These are phyloP conservation scores for Schizothecium vesticola DNA, from an alignment of 495 filamentous ascomycete species.

Conservation along the genomic window DNA sequence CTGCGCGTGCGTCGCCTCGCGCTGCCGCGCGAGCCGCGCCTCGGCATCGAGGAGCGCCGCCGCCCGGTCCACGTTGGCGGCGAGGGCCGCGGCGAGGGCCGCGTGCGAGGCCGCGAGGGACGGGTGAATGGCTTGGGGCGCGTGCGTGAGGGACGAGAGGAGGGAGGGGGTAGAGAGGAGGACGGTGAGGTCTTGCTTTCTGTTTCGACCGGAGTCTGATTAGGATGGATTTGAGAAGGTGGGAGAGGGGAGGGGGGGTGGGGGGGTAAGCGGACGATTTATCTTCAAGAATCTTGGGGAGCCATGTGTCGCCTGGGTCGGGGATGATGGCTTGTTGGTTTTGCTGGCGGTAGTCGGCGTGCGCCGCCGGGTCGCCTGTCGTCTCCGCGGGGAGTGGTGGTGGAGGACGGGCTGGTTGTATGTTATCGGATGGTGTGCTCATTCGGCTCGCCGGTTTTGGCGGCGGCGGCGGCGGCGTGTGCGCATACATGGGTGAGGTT, in stretches of 20 bases:
- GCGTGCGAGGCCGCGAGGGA: slow-evolving; percentile 50
- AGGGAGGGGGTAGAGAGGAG: slow-evolving; percentile 56
- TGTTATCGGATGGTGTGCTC: slow-evolving; percentile 48
- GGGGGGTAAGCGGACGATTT: slow-evolving; percentile 56
- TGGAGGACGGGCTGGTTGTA: slow-evolving; percentile 39
- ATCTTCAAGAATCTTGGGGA: slow-evolving; percentile 63
- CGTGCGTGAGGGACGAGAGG: slow-evolving; percentile 58
- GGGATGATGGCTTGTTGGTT: slow-evolving; percentile 28
- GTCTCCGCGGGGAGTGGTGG: slow-evolving; percentile 26
- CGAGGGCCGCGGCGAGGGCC: slow-evolving; percentile 55
- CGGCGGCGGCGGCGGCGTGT: slow-evolving; percentile 63
- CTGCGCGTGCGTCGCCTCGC: slow-evolving; percentile 66
- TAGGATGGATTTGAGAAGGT: no score
- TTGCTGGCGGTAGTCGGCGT: not conserved
- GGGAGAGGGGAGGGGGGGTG: no score
- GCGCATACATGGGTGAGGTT: slow-evolving; percentile 27
- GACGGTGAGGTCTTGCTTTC: slow-evolving; percentile 59
- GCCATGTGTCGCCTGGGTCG: slow-evolving; percentile 56
- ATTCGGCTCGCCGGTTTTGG: slow-evolving; percentile 68
- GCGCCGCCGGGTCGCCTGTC: slow-evolving; percentile 13
- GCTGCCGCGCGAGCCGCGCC: slow-evolving; percentile 55
- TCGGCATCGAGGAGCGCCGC: slow-evolving; percentile 54
- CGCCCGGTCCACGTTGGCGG: slow-evolving; percentile 62
- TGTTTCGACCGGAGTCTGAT: no score
- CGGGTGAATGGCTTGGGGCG: slow-evolving; percentile 61